Conservation (phyloP, 2,329 filamentous ascomycete genomes). For the Emericellopsis atlantica region DNA sequence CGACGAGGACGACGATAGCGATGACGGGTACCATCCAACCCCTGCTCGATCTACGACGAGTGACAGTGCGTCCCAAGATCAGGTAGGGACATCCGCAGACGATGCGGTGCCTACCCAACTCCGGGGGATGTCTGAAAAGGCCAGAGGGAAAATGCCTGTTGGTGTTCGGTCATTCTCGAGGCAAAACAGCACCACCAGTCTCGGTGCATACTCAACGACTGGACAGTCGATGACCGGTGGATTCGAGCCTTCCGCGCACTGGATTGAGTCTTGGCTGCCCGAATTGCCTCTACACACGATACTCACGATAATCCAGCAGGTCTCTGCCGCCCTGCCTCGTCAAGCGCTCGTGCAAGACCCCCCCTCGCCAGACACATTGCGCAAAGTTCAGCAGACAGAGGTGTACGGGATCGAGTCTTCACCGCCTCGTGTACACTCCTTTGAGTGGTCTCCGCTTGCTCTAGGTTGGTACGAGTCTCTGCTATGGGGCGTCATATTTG, state of each 20-base stretch:
- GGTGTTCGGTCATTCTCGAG: conserved; percentile 72
- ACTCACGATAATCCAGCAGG: conserved; percentile 60
- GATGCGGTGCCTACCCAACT: conserved; percentile 74
- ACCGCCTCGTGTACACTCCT: conserved; percentile 68
- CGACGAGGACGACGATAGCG: conserved; percentile 51
- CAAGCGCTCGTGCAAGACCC: conserved; percentile 29
- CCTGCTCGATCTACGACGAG: conserved; percentile 53
- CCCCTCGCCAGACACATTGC: conserved; percentile 32
- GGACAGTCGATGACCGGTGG: conserved; percentile 41
- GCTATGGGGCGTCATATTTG: conserved; percentile 87
- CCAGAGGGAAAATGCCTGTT: conserved; percentile 87
- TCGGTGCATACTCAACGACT: conserved; percentile 51
- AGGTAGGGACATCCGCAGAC: conserved; percentile 52
- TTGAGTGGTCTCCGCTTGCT: conserved; percentile 85
- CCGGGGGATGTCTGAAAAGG: conserved; percentile 93
- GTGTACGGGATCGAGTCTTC: conserved; percentile 64
- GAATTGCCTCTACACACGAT: conserved; percentile 82
- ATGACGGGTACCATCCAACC: conserved; percentile 40
- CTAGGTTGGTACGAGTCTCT: conserved; percentile 94
- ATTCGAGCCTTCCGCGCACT: conserved; percentile 70
- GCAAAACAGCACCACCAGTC: conserved; percentile 78
- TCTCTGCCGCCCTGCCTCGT: conserved; percentile 43
- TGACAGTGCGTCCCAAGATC: conserved; percentile 49
- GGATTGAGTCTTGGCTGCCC: conserved; percentile 92
- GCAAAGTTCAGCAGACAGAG: conserved; percentile 44